These are phyloP conservation scores for Lablab purpureus DNA, from an alignment of 306 rosid genomes.

Conservation along the genomic window DNA sequence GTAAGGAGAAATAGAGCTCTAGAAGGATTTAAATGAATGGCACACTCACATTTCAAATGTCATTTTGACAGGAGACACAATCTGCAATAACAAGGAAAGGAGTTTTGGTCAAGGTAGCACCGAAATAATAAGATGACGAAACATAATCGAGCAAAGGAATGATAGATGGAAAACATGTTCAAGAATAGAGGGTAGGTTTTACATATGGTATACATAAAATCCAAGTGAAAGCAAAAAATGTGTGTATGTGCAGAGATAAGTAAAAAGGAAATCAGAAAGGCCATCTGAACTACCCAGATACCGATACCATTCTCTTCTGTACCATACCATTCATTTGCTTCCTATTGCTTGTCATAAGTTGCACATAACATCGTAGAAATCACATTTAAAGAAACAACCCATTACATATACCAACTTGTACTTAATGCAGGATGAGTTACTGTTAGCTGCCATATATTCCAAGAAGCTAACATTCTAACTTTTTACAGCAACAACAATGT, in stretches of 20 bases:
- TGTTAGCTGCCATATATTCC: not conserved
- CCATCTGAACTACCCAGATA: not conserved
- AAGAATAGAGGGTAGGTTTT: not conserved
- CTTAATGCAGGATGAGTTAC: not conserved
- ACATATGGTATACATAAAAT: not conserved
- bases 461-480: not conserved
- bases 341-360: not conserved
- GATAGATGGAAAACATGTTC: not conserved
- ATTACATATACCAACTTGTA: conserved; percentile 19
- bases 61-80: conserved; percentile 89
- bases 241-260: not conserved
- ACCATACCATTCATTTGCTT: not conserved
- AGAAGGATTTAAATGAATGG: conserved; percentile 6
- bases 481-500: not conserved
- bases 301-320: conserved; percentile 5
- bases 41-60: conserved; percentile 83
- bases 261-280: not conserved
- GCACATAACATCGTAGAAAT: not conserved
- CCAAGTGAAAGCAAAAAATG: not conserved
- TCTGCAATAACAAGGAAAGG: conserved; percentile 60
- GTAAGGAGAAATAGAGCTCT: not conserved
- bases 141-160: not conserved
- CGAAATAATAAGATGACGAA: not conserved
- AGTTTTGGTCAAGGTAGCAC: conserved; percentile 16
- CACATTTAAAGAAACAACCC: not conserved